Evolutionary conservation across 805 yeast genomes (phyloP), one percentile per base, ranked within the genome.

Genomic region (Wickerhamomyces kurtzmanii): DNA sequence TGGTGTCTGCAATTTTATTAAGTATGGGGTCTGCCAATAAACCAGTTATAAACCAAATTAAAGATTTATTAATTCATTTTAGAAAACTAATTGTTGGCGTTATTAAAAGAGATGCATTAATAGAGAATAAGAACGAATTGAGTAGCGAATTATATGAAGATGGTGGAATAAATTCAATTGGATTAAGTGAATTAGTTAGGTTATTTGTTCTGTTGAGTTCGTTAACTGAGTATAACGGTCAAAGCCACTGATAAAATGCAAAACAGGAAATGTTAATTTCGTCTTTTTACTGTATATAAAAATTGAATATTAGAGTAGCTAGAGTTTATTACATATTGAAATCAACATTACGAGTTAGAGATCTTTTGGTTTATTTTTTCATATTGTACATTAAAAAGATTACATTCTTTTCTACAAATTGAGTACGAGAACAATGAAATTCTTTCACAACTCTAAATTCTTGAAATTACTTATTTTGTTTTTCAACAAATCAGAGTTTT

Each of bases 21-120:
- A 71, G 93, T 3, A 68, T 82, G 61, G 94, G 95, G 0, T 76
- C 87, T 5, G 74, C 76, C 23, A 83, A 83, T 49, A 65, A 61
- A 33, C 62, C 68, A 1, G 74, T 80, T 11, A 59, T 75, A 8
- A 44, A 51, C 6, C 74, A 69, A 38, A 77, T 75, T 0, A 61
- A 58, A 28, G 59, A 52, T 4, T 48, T 85, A 24, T 44, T 82
- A 43, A 42, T 48, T 7, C 65, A 66, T 26, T 73, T 73, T 46
- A 60, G 68, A 27, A 68, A 62, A 29, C 50, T 84, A 30, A 59
- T 76, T 12, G 64, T 69, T 26, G 82, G 85, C 3, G 62, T 77
- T 2, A 48, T 79, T 51, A 77, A 76, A 44, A 64, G 73, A 35
- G 83, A 75, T 35, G 55, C 65, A 4, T 36, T 61, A 25, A 37